Conservation (phyloP, 2,329 filamentous ascomycete species). For the Aspergillus pseudonomiae region DNA sequence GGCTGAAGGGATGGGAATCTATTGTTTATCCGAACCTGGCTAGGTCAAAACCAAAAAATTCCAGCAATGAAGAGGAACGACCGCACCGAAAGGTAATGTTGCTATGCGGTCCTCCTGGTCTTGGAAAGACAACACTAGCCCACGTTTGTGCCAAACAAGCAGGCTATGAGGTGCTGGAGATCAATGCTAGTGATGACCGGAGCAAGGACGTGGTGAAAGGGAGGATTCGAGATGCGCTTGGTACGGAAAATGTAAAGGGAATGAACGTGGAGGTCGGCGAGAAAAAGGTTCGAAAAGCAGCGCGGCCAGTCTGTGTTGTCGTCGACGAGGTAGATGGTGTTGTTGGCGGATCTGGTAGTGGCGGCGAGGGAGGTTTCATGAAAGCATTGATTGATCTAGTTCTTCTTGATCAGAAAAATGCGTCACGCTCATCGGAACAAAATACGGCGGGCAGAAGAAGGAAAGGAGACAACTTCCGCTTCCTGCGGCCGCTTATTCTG, state of each 20-base stretch:
- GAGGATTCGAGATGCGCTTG: slow-evolving; percentile 85
- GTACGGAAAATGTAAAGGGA: slow-evolving; percentile 87
- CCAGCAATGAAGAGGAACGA: slow-evolving; percentile 65
- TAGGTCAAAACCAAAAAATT: slow-evolving; percentile 60
- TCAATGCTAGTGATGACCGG: slow-evolving; percentile 96
- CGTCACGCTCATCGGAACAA: slow-evolving; percentile 37
- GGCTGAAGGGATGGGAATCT: slow-evolving; percentile 92
- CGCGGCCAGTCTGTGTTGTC: slow-evolving; percentile 86
- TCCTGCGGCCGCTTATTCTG: slow-evolving; percentile 85
- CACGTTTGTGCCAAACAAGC: slow-evolving; percentile 95
- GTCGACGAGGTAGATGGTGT: slow-evolving; percentile 98
- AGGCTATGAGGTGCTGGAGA: slow-evolving; percentile 94
- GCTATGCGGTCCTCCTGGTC: slow-evolving; percentile 84
- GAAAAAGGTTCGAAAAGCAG: slow-evolving; percentile 66
- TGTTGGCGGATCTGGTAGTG: slow-evolving; percentile 73
- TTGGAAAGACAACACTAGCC: slow-evolving; percentile 94
- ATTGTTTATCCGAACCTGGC: slow-evolving; percentile 82
- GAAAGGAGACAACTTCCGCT: slow-evolving; percentile 82
- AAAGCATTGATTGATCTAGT: slow-evolving; percentile 93
- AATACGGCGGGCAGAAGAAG: slow-evolving; percentile 48
- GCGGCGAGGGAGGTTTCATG: slow-evolving; percentile 91
- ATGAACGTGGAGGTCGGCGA: slow-evolving; percentile 53
- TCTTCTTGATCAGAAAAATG: slow-evolving; percentile 81
- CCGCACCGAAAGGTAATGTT: slow-evolving; percentile 85
- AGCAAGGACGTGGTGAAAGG: slow-evolving; percentile 88